Base-by-base conservation (phyloP, 2,329 filamentous ascomycete species). In the Pezicula neosporulosa region DNA sequence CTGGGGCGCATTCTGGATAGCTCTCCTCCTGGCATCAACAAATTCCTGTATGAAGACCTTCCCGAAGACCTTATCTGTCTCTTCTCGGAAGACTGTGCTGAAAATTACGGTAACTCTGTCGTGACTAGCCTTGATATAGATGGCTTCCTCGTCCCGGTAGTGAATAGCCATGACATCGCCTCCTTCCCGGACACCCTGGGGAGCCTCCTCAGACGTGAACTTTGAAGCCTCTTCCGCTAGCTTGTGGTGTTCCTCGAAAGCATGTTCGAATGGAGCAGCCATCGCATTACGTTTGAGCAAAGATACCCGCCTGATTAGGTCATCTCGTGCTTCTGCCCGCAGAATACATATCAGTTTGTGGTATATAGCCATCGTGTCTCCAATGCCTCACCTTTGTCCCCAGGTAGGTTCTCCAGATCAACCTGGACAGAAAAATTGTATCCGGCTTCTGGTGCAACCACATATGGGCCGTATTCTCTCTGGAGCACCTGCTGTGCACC, bases 1-100 rank as follows among this genome's bases (percentile, higher is more conserved):
- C 72, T 99, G 94, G 1, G 94, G 94, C 16, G 95, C 94, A 70
- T 99, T 99, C 74, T 99, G 95, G 57, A 99, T 96, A 18, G 92
- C 92, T 74, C 94, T 86, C 69, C 92, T 83, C 70, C 94, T 81
- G 8, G 95, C 94, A 73, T 99, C 94, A 51, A 97, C 95, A 60
- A 99, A 99, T 72, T 99, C 94, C 75, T 97, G 92, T 62, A 99
- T 84, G 68, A 99, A 99, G 13, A 99, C 91, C 75, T 97, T 97
- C 62, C 94, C 94, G 65, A 96, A 99, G 52, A 99, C 90, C 56
- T 93, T 81, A 68, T 99, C 94, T 49, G 95, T 99, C 75, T 99
- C 95, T 68, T 99, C 95, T 52, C 90, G 82, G 80, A 99, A 99
- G 48, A 97, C 83, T 39, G 94, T 99, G 73, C 91, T 96, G 80